Evolutionary conservation across 345 rosid genomes (phyloP), one percentile per base, ranked within the genome.

Genomic region (Mallotus nudiflorus): DNA sequence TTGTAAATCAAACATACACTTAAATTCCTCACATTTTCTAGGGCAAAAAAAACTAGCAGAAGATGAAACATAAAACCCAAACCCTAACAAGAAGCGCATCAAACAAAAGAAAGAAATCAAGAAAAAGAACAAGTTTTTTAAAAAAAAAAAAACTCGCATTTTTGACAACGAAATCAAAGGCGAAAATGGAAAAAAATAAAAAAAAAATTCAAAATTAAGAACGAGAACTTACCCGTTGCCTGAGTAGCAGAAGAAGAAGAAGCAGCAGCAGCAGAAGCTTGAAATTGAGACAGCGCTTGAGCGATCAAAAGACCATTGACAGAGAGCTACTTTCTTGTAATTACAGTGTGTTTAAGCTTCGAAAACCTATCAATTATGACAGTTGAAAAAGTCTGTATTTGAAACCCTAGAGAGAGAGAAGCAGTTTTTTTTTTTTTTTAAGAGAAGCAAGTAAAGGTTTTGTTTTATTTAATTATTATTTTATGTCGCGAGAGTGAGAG

Each of bases 401-500:
- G 61, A 70, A 75, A 75, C 75, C 78, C 79, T 75, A 70, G 71
- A 75, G 56, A 65, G 72, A 42, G 25, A 67, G 58, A 35, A 46
- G 28, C 8, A 1, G 14, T 28, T 27, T 63, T 14, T 56, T 64
- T 44, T 55, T 55, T 18, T 10, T 56, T 16, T 24, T 48, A 60
- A 46, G 69, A 49, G 49, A 35, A 42, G 62, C 60, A 37, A 53
- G 62, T 22, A 31, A 22, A 46, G 65, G 28, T 31, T 20, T 9
- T 54, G 31, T 9, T 44, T 45, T 48, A 46, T 62, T 61, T 52
- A 54, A 61, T 42, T 37, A 62, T 60, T 62, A 60, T 67, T 52
- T 68, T 56, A 61, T 61, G 50, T 61, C 68, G 22, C 7, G 61
- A 22, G 62, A 27, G 27, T 50, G 57, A 62, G 37, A 33, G 37